Evolutionary conservation across 1,284 basidiomycete genomes (phyloP).

Genomic region (Melampsora americana): DNA sequence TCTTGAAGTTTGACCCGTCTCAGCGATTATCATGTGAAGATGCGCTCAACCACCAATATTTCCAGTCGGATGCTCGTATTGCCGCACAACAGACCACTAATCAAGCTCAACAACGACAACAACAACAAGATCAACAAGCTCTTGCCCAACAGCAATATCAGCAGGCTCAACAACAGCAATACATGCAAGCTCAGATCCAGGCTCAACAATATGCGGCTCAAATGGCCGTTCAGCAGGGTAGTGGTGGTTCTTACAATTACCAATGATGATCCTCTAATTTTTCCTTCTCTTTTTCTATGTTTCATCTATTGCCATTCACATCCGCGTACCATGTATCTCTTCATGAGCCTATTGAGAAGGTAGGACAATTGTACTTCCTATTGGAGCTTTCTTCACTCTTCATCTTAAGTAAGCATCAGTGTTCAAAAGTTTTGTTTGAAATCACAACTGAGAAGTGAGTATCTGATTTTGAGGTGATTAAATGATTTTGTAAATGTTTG

Average conservation of each 20-base stretch:
- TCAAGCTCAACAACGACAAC: constrained; percentile 19
- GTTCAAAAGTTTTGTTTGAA: no score
- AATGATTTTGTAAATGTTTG: no score
- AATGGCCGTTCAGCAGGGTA: constrained; percentile 43
- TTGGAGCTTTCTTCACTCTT: no score
- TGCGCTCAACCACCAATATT: constrained; percentile 89
- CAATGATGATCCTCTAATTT: constrained; percentile 6
- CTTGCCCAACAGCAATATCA: constrained; percentile 38
- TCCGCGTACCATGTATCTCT: background rate
- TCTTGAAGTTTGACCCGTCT: constrained; percentile 93
- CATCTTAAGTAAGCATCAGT: no score
- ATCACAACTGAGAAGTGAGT: no score
- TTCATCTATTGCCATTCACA: background rate
- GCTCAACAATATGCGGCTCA: constrained; percentile 44
- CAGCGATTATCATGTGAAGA: constrained; percentile 88
- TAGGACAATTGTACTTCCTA: no score
- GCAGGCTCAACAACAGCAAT: constrained; percentile 40
- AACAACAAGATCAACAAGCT: constrained; percentile 33
- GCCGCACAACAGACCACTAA: constrained; percentile 17
- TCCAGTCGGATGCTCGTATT: constrained; percentile 57
- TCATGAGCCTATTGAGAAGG: no score
- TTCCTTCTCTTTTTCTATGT: background rate
- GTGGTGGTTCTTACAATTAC: constrained; percentile 37
- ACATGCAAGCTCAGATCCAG: constrained; percentile 42
- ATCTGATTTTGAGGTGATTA: no score